A percentile compares a stretch with the other conserved stretches of the same genome.
Conservation (phyloP, 202 grass and related monocot genomes). For the Tripidium arundinaceum region DNA sequence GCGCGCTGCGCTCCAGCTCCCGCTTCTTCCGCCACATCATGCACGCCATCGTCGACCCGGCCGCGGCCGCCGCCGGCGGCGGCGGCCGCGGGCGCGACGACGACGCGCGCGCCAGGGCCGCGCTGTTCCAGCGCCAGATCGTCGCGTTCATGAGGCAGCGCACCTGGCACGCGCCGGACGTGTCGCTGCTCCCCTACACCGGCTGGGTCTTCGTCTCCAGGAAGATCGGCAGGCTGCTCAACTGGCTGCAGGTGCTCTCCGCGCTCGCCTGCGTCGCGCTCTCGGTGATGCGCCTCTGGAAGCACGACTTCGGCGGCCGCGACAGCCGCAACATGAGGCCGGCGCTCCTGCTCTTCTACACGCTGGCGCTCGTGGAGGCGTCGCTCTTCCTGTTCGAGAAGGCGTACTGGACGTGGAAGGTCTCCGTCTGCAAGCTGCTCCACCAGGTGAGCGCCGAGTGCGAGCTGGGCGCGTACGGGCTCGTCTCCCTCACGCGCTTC, state of each 20-base stretch:
- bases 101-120: background rate
- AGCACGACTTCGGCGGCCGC: slow-evolving; percentile 14
- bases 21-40: slow-evolving; percentile 33
- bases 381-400: background rate
- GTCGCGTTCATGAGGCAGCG: slow-evolving; percentile 25
- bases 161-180: slow-evolving; percentile 18
- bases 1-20: slow-evolving; percentile 44
- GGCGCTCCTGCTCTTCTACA: slow-evolving; percentile 63
- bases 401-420: background rate
- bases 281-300: slow-evolving; percentile 42
- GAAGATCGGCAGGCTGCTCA: slow-evolving; percentile 37
- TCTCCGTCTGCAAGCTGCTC: background rate
- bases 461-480: background rate
- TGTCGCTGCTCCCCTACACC: slow-evolving; percentile 10
- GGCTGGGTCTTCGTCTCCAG: slow-evolving; percentile 35
- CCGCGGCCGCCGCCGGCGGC: background rate
- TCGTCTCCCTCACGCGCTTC: background rate
- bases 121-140: slow-evolving; percentile 30
- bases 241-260: slow-evolving; percentile 48
- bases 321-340: slow-evolving; percentile 25
- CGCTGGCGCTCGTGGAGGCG: slow-evolving; percentile 7
- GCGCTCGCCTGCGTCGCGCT: slow-evolving; percentile 48
- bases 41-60: slow-evolving; percentile 20
- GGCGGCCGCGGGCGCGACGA: background rate
- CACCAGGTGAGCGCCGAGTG: background rate